These are phyloP conservation scores for Xylaria hypoxylon DNA, from an alignment of 2,329 filamentous ascomycete species.

Conservation along the genomic window DNA sequence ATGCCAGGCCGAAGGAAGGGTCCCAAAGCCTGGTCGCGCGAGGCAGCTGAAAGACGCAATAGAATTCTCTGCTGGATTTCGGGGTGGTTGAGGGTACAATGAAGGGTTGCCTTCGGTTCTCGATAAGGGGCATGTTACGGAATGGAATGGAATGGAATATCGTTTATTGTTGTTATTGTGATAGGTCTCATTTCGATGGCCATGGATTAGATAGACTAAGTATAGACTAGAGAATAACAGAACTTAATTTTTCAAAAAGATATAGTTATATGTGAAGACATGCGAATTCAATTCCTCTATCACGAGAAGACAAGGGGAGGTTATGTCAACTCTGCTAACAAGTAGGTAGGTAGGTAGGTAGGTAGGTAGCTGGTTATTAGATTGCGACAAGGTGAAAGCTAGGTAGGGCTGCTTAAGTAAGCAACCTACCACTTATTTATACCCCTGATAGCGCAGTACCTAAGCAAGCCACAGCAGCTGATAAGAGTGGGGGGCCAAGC, in stretches of 20 bases:
- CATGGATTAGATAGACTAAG: no score
- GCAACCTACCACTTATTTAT: no score
- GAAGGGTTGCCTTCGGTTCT: background rate
- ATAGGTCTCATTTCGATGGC: background rate
- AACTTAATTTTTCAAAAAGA: no score
- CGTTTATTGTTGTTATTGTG: background rate
- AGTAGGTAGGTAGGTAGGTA: background rate
- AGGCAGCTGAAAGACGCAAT: background rate
- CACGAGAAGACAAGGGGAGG: background rate
- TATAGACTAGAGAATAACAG: no score
- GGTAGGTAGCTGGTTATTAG: background rate
- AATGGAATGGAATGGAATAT: background rate
- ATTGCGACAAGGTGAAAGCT: no score
- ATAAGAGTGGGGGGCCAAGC: no score
- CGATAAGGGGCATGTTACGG: no score
- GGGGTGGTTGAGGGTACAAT: background rate
- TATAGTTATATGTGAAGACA: no score
- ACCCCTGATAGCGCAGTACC: no score
- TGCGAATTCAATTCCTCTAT: no score
- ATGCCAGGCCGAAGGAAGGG: constrained; percentile 4
- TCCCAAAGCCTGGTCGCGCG: background rate
- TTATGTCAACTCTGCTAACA: background rate
- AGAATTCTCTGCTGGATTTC: background rate
- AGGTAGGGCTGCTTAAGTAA: no score
- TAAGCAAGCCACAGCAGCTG: no score